Conservation (phyloP, 2,329 filamentous ascomycete species). For the Didymella segeticola region DNA sequence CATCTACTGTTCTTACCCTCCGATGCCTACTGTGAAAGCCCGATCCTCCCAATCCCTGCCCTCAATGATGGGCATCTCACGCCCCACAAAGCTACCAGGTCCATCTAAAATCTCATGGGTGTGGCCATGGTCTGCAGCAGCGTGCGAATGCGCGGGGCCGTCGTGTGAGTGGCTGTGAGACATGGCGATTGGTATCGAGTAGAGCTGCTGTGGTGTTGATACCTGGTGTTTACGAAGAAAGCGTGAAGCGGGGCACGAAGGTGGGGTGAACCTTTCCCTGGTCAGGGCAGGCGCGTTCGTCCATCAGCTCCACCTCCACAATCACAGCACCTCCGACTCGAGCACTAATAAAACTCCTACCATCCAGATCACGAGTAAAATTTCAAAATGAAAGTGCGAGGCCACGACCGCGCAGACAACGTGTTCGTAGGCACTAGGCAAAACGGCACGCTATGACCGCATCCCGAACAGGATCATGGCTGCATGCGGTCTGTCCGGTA, state of each 20-base stretch:
- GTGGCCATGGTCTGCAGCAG: conserved; percentile 81
- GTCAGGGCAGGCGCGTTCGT: not conserved
- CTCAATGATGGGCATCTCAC: conserved; percentile 93
- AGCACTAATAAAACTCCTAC: not conserved
- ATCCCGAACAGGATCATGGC: conserved; percentile 16
- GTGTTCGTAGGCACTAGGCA: conserved; percentile 12
- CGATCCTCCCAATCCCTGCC: conserved; percentile 86
- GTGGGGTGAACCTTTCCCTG: conserved; percentile 24
- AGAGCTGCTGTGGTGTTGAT: not conserved
- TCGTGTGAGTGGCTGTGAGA: conserved; percentile 46
- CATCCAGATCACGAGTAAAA: not conserved
- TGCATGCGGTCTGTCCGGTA: conserved; percentile 11
- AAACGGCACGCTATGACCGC: conserved; percentile 9
- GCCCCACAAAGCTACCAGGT: conserved; percentile 84
- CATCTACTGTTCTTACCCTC: conserved; percentile 73
- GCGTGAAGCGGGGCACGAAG: conserved; percentile 29
- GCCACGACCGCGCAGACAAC: not conserved
- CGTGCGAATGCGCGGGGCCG: conserved; percentile 55
- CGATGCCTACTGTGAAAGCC: conserved; percentile 96
- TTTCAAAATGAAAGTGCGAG: not conserved
- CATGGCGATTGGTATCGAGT: conserved; percentile 23
- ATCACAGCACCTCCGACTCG: not conserved
- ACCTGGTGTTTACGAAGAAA: conserved; percentile 13
- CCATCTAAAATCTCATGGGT: conserved; percentile 94
- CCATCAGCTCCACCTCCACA: conserved; percentile 12